phyloP scores from a whole-genome alignment of 345 rosid genomes.

The Eutrema heterophyllum region DNA sequence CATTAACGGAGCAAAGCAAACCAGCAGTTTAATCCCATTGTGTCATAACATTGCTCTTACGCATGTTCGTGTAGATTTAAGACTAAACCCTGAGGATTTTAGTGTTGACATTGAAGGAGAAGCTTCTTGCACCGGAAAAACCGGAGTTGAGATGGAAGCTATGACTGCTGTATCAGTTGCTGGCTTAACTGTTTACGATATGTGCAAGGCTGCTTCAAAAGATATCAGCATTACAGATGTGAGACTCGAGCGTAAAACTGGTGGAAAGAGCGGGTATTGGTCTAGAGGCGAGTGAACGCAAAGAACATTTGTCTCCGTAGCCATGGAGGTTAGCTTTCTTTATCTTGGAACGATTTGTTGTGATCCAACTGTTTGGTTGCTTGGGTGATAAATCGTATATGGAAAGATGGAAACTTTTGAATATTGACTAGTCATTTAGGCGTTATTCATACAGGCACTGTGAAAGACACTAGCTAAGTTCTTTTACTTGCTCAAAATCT shows the following conservation, averaged over 20 bases:
- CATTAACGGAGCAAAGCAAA: conserved; percentile 81
- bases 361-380: background rate
- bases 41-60: conserved; percentile 77
- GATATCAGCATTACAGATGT: conserved; percentile 59
- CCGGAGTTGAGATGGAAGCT: conserved; percentile 97
- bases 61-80: conserved; percentile 65
- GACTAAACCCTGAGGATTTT: conserved; percentile 51
- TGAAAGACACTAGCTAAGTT: background rate
- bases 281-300: conserved; percentile 39
- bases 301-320: background rate
- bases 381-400: background rate
- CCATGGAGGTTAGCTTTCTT: conserved; percentile 10
- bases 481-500: background rate
- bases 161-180: conserved; percentile 77
- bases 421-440: background rate
- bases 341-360: background rate
- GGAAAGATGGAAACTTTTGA: background rate
- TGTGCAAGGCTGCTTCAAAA: conserved; percentile 97
- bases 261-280: conserved; percentile 90
- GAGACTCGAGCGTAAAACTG: conserved; percentile 63
- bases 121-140: conserved; percentile 72
- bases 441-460: background rate
- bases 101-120: conserved; percentile 82
- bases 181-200: conserved; percentile 87
- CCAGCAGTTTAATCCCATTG: conserved; percentile 75